Conservation (phyloP, 2,329 filamentous ascomycete species). For the Neospermospora avenae region DNA sequence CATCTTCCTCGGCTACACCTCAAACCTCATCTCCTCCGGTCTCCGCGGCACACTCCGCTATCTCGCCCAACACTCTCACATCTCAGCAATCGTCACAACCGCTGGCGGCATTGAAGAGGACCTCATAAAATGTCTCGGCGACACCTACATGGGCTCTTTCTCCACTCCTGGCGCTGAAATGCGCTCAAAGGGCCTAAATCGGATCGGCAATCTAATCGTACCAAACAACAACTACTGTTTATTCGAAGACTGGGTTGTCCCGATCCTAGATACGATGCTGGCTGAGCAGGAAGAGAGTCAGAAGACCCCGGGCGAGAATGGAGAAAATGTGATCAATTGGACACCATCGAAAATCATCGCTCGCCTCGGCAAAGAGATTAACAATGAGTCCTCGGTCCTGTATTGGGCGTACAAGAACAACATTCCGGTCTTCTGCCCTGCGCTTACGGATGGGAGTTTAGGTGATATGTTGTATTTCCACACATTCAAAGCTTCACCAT, state of each 20-base stretch:
- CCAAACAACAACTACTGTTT: conserved; percentile 97
- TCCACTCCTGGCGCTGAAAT: conserved; percentile 71
- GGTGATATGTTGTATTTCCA: conserved; percentile 99
- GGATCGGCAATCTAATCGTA: conserved; percentile 93
- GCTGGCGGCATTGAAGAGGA: conserved; percentile 96
- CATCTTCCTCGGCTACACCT: conserved; percentile 96
- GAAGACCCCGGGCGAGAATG: conserved; percentile 39
- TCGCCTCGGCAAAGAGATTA: conserved; percentile 88
- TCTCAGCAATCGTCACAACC: conserved; percentile 91
- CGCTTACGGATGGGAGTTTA: conserved; percentile 88
- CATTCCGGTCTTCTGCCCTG: conserved; percentile 96
- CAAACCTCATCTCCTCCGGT: conserved; percentile 94
- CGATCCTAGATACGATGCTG: conserved; percentile 91
- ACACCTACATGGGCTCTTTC: conserved; percentile 91
- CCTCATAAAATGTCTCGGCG: conserved; percentile 94
- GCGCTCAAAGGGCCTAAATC: conserved; percentile 82
- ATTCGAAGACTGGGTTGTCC: conserved; percentile 97
- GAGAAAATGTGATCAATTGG: conserved; percentile 74
- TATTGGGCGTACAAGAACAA: conserved; percentile 96
- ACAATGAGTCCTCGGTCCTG: conserved; percentile 85
- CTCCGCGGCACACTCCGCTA: conserved; percentile 88
- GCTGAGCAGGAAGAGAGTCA: conserved; percentile 85
- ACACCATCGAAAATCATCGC: conserved; percentile 91
- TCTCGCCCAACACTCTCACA: conserved; percentile 86
- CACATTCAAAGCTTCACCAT: conserved; percentile 84